Percentiles rank a stretch among this genome's conserved stretches.
Conservation (phyloP, 345 rosid genomes). For the Eucalyptus sp. region DNA sequence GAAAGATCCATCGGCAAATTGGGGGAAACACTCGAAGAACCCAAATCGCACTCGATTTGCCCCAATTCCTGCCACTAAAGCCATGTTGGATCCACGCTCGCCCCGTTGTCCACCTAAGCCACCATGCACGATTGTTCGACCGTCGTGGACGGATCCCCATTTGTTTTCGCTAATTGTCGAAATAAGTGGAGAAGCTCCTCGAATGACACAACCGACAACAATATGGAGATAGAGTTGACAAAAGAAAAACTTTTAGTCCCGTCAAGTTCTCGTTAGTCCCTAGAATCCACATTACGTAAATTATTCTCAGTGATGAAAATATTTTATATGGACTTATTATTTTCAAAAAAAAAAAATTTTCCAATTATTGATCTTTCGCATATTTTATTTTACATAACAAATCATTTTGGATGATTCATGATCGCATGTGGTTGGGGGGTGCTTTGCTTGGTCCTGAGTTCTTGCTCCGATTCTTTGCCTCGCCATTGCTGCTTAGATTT, state of each 20-base stretch:
- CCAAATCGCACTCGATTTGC: neutral
- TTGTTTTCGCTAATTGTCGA: no score
- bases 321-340: no score
- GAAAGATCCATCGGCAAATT: neutral
- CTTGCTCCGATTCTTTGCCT: neutral
- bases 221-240: no score
- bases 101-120: neutral
- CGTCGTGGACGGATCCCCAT: no score
- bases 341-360: accelerated
- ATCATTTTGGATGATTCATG: neutral
- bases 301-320: accelerated
- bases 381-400: neutral
- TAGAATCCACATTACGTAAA: accelerated
- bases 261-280: no score
- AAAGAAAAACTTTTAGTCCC: no score
- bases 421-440: neutral
- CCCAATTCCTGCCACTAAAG: neutral
- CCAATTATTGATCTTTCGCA: accelerated
- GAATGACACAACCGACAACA: no score
- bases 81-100: neutral
- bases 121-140: neutral
- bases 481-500: neutral
- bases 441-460: neutral
- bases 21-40: neutral
- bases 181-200: no score